Evolutionary conservation across 208 protist genomes (phyloP).

Genomic region (Balamuthia mandrillaris): DNA sequence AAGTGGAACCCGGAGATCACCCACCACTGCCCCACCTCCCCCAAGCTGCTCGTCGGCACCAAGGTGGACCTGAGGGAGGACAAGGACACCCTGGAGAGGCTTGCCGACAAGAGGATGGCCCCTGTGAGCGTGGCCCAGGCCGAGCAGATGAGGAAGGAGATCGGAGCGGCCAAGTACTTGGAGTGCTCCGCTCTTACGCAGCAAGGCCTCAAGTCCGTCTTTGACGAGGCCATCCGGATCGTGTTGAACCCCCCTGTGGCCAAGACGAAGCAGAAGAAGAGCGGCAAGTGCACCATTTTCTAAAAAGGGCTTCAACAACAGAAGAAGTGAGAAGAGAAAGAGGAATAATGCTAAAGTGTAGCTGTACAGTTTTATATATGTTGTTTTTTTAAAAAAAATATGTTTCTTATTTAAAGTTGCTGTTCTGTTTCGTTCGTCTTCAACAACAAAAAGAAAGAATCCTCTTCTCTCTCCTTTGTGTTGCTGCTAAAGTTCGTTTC

Average conservation of each 20-base stretch:
- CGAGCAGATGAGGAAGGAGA: conserved; percentile 66
- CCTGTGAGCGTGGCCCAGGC: conserved; percentile 65
- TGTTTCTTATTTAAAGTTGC: too few relatives aligned
- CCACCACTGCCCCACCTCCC: conserved; percentile 65
- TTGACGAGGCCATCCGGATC: conserved; percentile 73
- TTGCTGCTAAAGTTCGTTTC: too few relatives aligned
- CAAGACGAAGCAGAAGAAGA: not conserved
- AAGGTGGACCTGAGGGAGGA: conserved; percentile 80
- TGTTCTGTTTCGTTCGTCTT: too few relatives aligned
- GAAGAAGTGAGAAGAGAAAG: too few relatives aligned
- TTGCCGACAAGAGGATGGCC: conserved; percentile 54
- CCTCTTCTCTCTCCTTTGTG: too few relatives aligned
- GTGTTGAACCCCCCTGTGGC: not conserved
- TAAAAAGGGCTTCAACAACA: too few relatives aligned
- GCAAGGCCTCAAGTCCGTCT: conserved; percentile 78
- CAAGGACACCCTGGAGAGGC: conserved; percentile 15
- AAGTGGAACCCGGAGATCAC: conserved; percentile 65
- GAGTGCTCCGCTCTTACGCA: conserved; percentile 86
- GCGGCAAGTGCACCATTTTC: too few relatives aligned
- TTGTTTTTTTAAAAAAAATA: too few relatives aligned
- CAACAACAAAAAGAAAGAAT: too few relatives aligned
- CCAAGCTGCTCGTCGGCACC: conserved; percentile 84
- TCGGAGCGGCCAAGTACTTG: conserved; percentile 77
- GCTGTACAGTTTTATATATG: too few relatives aligned
- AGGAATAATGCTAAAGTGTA: too few relatives aligned